Conservation (phyloP, 2,329 filamentous ascomycete genomes). For the Verticillium tricorpus region DNA sequence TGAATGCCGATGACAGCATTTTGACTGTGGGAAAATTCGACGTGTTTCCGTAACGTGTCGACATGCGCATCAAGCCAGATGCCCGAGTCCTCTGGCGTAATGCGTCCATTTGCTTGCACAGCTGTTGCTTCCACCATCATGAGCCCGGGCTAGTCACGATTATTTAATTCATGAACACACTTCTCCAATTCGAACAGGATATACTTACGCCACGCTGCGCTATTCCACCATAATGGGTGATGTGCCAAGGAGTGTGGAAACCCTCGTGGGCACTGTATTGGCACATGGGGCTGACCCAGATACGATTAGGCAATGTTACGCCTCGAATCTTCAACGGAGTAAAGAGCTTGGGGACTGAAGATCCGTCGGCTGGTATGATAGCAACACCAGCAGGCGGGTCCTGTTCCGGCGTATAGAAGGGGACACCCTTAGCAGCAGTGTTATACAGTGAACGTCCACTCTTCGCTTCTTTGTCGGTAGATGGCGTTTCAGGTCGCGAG, state of each 20-base stretch:
- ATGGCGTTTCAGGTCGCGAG: too few species aligned
- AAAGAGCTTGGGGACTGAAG: constrained; percentile 48
- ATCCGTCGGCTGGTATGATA: constrained; percentile 15
- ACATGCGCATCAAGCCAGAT: constrained; percentile 85
- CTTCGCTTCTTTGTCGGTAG: too few species aligned
- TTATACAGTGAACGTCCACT: too few species aligned
- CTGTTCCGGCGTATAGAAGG: constrained; percentile 53
- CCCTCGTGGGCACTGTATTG: constrained; percentile 55
- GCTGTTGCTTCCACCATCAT: constrained; percentile 75
- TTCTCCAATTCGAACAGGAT: too few species aligned
- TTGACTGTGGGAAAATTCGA: constrained; percentile 78
- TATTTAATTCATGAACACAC: too few species aligned
- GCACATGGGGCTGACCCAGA: constrained; percentile 59
- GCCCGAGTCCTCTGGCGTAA: constrained; percentile 74
- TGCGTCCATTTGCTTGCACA: constrained; percentile 72
- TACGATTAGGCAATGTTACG: constrained; percentile 50
- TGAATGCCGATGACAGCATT: constrained; percentile 74
- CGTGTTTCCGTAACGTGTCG: constrained; percentile 62
- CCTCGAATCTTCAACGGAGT: constrained; percentile 50
- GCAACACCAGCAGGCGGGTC: constrained; percentile 44
- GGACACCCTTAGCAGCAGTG: constrained; percentile 24
- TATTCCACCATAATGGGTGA: constrained; percentile 78
- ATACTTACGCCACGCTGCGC: constrained; percentile 58
- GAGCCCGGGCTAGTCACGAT: constrained; percentile 44
- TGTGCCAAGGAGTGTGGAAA: constrained; percentile 75